Conservation (phyloP, 2,329 filamentous ascomycete species). For the Fusarium annulatum region DNA sequence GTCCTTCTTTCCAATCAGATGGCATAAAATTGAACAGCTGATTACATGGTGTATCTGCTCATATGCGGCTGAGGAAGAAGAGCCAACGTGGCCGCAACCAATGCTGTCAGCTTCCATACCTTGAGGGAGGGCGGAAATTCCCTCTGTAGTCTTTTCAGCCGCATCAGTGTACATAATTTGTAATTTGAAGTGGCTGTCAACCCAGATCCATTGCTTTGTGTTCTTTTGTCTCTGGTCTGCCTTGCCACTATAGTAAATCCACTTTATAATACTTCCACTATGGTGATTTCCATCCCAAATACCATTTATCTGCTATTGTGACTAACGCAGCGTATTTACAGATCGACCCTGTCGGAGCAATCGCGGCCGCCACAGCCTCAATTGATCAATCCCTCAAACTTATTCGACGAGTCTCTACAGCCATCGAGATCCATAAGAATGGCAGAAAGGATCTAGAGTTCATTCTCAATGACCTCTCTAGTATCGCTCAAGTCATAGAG, state of each 20-base stretch:
- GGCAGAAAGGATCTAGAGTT: background rate
- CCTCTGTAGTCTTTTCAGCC: background rate
- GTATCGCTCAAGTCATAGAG: background rate
- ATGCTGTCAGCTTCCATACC: background rate
- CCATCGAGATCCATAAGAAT: constrained; percentile 3
- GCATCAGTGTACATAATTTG: background rate
- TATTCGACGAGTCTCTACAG: background rate
- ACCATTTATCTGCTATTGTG: background rate
- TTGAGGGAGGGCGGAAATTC: background rate
- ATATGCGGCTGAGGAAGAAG: background rate
- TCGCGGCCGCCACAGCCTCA: background rate
- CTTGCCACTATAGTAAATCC: background rate
- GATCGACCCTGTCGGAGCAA: background rate
- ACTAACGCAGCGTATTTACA: background rate
- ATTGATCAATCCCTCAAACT: constrained; percentile 3
- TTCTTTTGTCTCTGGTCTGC: background rate
- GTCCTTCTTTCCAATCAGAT: background rate
- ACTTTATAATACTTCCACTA: background rate
- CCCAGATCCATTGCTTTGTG: background rate
- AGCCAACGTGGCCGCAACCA: background rate
- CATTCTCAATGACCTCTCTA: background rate
- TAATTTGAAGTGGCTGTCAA: background rate
- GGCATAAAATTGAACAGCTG: background rate
- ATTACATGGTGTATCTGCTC: background rate
- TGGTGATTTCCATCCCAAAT: background rate